A percentile compares a stretch with the other conserved stretches of the same genome.
phyloP scores from a whole-genome alignment of 164 flowering plant species.

The Nymphaea thermarum region DNA sequence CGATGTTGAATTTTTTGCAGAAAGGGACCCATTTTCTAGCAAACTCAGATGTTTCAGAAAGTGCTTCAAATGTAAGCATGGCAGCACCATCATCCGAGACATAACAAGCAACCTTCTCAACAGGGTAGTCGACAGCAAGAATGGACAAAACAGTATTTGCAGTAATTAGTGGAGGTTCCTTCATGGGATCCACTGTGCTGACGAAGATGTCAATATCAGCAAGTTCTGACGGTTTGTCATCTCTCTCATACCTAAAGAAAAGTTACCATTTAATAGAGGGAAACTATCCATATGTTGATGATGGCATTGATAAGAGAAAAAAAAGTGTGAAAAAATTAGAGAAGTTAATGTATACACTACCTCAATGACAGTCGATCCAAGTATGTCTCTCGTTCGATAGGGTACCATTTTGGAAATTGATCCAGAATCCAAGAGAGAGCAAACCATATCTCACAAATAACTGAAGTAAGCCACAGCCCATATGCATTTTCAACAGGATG shows the following conservation, averaged over 20 bases:
- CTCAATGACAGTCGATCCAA: conserved; percentile 81
- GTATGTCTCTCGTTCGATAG: conserved; percentile 86
- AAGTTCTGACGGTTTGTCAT: conserved; percentile 85
- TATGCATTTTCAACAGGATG: conserved; percentile 79
- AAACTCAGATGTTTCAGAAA: conserved; percentile 84
- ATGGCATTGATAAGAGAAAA: background rate
- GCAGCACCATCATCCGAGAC: conserved; percentile 97
- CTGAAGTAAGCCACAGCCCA: conserved; percentile 79
- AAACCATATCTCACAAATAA: conserved; percentile 96
- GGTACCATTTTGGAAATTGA: conserved; percentile 95
- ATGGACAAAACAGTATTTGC: conserved; percentile 92
- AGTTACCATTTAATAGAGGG: background rate
- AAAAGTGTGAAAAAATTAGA: background rate
- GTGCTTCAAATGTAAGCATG: conserved; percentile 88
- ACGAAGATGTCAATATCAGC: conserved; percentile 95
- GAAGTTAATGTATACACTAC: conserved; percentile 14
- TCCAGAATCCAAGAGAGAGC: conserved; percentile 92
- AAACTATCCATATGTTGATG: no score
- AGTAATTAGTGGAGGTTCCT: conserved; percentile 95
- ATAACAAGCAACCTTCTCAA: conserved; percentile 92
- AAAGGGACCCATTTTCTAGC: conserved; percentile 96
- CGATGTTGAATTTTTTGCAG: conserved; percentile 74
- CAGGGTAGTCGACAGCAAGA: conserved; percentile 95
- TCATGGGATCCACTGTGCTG: conserved; percentile 92
- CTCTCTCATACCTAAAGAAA: conserved; percentile 61